These are phyloP conservation scores for Hygrophorus russula DNA, from an alignment of 768 basidiomycete species.

Conservation along the genomic window DNA sequence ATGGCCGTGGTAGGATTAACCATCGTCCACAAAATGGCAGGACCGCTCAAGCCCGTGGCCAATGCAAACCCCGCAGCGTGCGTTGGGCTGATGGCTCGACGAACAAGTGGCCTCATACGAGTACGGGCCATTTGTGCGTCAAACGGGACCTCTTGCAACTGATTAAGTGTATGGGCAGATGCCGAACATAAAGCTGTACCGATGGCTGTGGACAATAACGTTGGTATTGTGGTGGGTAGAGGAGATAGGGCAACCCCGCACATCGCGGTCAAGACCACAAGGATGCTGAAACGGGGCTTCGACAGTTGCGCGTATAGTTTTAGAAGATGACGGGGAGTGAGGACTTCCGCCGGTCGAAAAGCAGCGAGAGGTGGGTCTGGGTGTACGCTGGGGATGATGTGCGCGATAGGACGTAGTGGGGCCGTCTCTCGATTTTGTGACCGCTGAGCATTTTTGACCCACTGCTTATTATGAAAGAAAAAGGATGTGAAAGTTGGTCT, in stretches of 20 bases:
- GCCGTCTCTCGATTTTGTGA: neutral
- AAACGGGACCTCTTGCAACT: slow-evolving; percentile 88
- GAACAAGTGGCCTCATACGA: slow-evolving; percentile 75
- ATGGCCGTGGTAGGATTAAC: slow-evolving; percentile 80
- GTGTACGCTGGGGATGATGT: neutral
- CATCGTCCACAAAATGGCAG: slow-evolving; percentile 65
- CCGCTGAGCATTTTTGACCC: slow-evolving; percentile 21
- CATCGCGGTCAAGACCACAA: slow-evolving; percentile 85
- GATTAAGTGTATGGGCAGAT: slow-evolving; percentile 91
- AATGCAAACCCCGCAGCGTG: slow-evolving; percentile 78
- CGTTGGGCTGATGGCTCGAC: slow-evolving; percentile 70
- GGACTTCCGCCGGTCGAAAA: slow-evolving; percentile 24
- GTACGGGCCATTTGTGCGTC: slow-evolving; percentile 97
- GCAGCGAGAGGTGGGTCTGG: slow-evolving; percentile 7
- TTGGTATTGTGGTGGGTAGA: slow-evolving; percentile 69
- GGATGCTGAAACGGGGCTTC: slow-evolving; percentile 71
- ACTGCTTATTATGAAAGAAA: slow-evolving; percentile 53
- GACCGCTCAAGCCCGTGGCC: slow-evolving; percentile 68
- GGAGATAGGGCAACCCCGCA: slow-evolving; percentile 91
- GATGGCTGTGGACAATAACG: slow-evolving; percentile 75
- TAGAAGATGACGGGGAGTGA: slow-evolving; percentile 42
- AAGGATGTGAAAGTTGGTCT: slow-evolving; percentile 36
- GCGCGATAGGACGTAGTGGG: too few relatives aligned
- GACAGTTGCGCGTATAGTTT: slow-evolving; percentile 72
- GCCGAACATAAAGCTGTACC: slow-evolving; percentile 89